These are phyloP conservation scores for Porphyrellus cyaneotinctus DNA, from an alignment of 768 basidiomycete species.

Conservation along the genomic window DNA sequence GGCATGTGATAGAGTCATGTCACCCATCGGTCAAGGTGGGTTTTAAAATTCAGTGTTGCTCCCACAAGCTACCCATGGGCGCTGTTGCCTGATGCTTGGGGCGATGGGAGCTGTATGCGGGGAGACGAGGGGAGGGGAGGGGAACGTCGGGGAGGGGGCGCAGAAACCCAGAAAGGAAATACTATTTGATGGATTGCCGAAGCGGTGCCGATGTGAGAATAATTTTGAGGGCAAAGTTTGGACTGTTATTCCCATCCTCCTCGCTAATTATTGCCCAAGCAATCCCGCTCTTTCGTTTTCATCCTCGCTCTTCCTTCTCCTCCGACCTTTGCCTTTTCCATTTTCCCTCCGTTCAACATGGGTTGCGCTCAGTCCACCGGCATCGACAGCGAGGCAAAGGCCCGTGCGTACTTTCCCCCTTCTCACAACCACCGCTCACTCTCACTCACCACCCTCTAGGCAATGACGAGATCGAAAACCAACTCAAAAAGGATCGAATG, in stretches of 20 bases:
- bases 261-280: slow-evolving; percentile 25
- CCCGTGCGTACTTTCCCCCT: slow-evolving; percentile 51
- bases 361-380: slow-evolving; percentile 71
- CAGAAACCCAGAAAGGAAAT: slow-evolving; percentile 5
- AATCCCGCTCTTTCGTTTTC: slow-evolving; percentile 21
- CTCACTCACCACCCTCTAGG: slow-evolving; percentile 40
- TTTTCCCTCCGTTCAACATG: slow-evolving; percentile 38
- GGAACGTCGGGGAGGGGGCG: slow-evolving; percentile 9
- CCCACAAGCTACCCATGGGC: too few species aligned
- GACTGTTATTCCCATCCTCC: slow-evolving; percentile 14
- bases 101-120: too few species aligned
- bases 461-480: slow-evolving; percentile 91
- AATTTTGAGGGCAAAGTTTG: slow-evolving; percentile 3
- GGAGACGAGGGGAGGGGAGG: background rate
- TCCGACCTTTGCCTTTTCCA: slow-evolving; percentile 6
- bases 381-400: slow-evolving; percentile 77
- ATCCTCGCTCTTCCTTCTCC: background rate
- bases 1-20: background rate
- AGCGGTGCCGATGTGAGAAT: slow-evolving; percentile 17
- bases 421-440: too few species aligned
- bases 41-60: background rate
- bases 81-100: too few species aligned
- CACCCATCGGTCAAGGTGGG: too few species aligned
- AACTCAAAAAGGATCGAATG: slow-evolving; percentile 83
- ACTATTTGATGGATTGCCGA: slow-evolving; percentile 15